phyloP scores from a whole-genome alignment of 805 yeast species.

The Peterozyma toletana region DNA sequence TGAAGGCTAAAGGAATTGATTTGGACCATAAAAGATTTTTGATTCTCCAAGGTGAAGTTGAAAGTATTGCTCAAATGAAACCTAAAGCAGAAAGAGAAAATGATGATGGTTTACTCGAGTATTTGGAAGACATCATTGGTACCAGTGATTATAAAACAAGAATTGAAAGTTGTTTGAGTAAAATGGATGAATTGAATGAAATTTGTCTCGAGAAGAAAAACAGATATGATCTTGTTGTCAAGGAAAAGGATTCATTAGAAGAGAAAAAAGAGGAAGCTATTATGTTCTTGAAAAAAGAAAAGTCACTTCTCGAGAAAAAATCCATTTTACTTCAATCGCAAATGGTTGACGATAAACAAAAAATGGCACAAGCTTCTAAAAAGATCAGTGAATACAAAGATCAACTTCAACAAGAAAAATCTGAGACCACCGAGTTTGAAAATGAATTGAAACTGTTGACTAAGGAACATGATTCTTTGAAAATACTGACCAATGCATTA shows the following conservation, averaged over 20 bases:
- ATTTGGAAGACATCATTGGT: slow-evolving; percentile 94
- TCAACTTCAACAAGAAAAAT: slow-evolving; percentile 34
- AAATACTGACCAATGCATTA: slow-evolving; percentile 15
- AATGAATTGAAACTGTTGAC: slow-evolving; percentile 25
- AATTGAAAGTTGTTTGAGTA: slow-evolving; percentile 56
- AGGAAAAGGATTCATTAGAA: slow-evolving; percentile 60
- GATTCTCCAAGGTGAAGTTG: slow-evolving; percentile 97
- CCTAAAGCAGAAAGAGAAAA: slow-evolving; percentile 89
- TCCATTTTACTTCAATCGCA: slow-evolving; percentile 52
- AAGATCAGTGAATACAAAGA: slow-evolving; percentile 31
- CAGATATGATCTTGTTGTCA: slow-evolving; percentile 72
- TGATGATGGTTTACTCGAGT: slow-evolving; percentile 92
- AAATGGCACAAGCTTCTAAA: slow-evolving; percentile 29
- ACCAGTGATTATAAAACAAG: slow-evolving; percentile 75
- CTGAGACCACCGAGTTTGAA: slow-evolving; percentile 31
- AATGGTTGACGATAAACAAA: slow-evolving; percentile 30
- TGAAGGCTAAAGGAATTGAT: slow-evolving; percentile 83
- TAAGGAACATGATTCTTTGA: slow-evolving; percentile 18
- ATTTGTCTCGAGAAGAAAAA: slow-evolving; percentile 74
- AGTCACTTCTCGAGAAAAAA: slow-evolving; percentile 42
- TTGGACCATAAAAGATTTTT: slow-evolving; percentile 90
- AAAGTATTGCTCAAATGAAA: slow-evolving; percentile 97
- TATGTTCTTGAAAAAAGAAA: slow-evolving; percentile 57
- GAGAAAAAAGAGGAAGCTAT: slow-evolving; percentile 62
- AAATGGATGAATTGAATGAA: slow-evolving; percentile 73